A percentile compares a stretch with the other conserved stretches of the same genome.
Evolutionary conservation across 352 stramenopile species (phyloP).

Genomic region (Bremia lactucae): DNA sequence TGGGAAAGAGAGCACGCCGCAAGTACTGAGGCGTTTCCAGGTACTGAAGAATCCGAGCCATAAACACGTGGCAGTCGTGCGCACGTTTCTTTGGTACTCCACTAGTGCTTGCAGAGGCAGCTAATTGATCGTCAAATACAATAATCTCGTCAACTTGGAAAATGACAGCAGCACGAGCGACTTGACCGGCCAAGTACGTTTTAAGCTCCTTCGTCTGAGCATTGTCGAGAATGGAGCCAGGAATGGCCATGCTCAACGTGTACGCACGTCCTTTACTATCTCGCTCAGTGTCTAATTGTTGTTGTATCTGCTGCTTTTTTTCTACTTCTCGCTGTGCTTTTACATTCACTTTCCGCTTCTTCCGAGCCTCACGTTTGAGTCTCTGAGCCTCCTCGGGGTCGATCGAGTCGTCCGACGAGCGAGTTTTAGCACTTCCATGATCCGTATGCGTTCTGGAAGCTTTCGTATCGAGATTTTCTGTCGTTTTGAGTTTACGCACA

Average conservation of each 20-base stretch:
- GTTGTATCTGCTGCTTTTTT: slow-evolving; percentile 28
- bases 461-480: slow-evolving; percentile 10
- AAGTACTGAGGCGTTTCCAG: slow-evolving; percentile 98
- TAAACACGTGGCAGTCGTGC: slow-evolving; percentile 76
- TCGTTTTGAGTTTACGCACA: slow-evolving; percentile 20
- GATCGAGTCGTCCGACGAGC: slow-evolving; percentile 1
- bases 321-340: slow-evolving; percentile 26
- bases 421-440: slow-evolving; percentile 10
- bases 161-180: slow-evolving; percentile 92
- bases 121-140: slow-evolving; percentile 95
- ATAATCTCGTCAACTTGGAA: slow-evolving; percentile 98
- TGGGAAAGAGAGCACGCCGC: slow-evolving; percentile 92
- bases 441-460: not conserved
- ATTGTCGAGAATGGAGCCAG: slow-evolving; percentile 94
- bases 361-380: slow-evolving; percentile 55
- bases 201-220: slow-evolving; percentile 95
- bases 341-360: slow-evolving; percentile 60
- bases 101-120: slow-evolving; percentile 30
- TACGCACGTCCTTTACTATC: slow-evolving; percentile 59
- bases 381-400: slow-evolving; percentile 17
- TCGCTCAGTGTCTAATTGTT: slow-evolving; percentile 23
- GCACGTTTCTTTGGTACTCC: slow-evolving; percentile 41
- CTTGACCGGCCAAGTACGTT: slow-evolving; percentile 93
- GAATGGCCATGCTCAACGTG: slow-evolving; percentile 94
- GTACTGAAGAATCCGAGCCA: slow-evolving; percentile 92